Percentiles rank a stretch among this genome's conserved stretches.
These are phyloP conservation scores for Zymoseptoria passerinii DNA, from an alignment of 2,329 filamentous ascomycete genomes.

Conservation along the genomic window DNA sequence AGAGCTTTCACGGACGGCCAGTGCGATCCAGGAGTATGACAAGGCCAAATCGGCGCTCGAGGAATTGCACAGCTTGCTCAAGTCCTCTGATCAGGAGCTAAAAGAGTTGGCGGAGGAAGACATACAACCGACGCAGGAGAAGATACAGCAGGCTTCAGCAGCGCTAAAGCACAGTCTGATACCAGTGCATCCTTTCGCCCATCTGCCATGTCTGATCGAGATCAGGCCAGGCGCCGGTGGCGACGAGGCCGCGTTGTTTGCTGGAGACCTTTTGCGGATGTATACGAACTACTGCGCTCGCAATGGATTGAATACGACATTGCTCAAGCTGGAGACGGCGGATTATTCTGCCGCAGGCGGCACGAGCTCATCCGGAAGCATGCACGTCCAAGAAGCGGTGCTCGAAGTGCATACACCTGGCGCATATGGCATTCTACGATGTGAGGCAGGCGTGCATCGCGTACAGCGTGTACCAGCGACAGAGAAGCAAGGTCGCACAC, in stretches of 20 bases:
- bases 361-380: slow-evolving; percentile 50
- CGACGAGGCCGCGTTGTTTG: slow-evolving; percentile 83
- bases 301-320: slow-evolving; percentile 54
- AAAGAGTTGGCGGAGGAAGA: slow-evolving; percentile 58
- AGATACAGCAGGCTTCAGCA: slow-evolving; percentile 55
- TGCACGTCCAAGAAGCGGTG: slow-evolving; percentile 75
- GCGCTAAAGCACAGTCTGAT: slow-evolving; percentile 70
- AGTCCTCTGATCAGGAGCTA: slow-evolving; percentile 49
- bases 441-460: slow-evolving; percentile 88
- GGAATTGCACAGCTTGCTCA: slow-evolving; percentile 69
- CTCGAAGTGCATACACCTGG: slow-evolving; percentile 70
- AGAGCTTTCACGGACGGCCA: slow-evolving; percentile 45
- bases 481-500: slow-evolving; percentile 81
- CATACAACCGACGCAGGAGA: slow-evolving; percentile 54
- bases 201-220: slow-evolving; percentile 83
- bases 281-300: slow-evolving; percentile 71
- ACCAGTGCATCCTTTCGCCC: slow-evolving; percentile 80
- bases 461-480: slow-evolving; percentile 91
- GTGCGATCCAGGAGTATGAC: slow-evolving; percentile 50
- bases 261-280: slow-evolving; percentile 81
- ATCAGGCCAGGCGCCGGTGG: slow-evolving; percentile 88
- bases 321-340: slow-evolving; percentile 72
- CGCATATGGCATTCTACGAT: slow-evolving; percentile 72
- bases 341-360: slow-evolving; percentile 47
- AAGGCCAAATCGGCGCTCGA: slow-evolving; percentile 48